Conservation (phyloP, 31 red algal genomes). For the Odonthalia washingtoniensis region DNA sequence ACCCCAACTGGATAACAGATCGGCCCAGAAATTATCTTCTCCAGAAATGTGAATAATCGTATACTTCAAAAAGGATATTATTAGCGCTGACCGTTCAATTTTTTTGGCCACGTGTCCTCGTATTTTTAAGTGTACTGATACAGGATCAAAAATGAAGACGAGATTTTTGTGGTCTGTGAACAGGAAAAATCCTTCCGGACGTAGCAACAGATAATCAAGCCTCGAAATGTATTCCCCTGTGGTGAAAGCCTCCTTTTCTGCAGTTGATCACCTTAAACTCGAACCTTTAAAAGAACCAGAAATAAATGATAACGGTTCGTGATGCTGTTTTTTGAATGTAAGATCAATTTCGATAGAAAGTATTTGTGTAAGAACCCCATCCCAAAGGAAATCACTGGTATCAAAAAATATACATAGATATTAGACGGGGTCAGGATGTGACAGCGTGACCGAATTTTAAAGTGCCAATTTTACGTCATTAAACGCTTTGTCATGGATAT, state of each 20-base stretch:
- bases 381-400: slow-evolving; percentile 2
- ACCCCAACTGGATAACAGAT: slow-evolving; percentile 25
- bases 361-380: slow-evolving; percentile 34
- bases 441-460: background rate
- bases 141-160: slow-evolving; percentile 22
- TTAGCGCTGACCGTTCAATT: background rate
- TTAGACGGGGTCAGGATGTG: slow-evolving; percentile 8
- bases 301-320: slow-evolving; percentile 32
- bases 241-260: slow-evolving; percentile 9
- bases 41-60: slow-evolving; percentile 15
- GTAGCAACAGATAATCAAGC: background rate
- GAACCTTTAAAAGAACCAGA: slow-evolving; percentile 36
- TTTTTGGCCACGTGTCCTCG: background rate
- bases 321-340: slow-evolving; percentile 7
- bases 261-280: background rate
- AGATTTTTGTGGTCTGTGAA: slow-evolving; percentile 39
- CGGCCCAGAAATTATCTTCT: slow-evolving; percentile 27
- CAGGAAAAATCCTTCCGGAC: background rate
- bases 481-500: slow-evolving; percentile 11
- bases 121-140: background rate
- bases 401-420: background rate
- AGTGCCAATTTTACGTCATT: slow-evolving; percentile 7
- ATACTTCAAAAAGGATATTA: background rate
- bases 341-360: background rate
- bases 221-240: background rate